Conservation (phyloP, 2,329 filamentous ascomycete species). For the Chaetomium sp. region DNA sequence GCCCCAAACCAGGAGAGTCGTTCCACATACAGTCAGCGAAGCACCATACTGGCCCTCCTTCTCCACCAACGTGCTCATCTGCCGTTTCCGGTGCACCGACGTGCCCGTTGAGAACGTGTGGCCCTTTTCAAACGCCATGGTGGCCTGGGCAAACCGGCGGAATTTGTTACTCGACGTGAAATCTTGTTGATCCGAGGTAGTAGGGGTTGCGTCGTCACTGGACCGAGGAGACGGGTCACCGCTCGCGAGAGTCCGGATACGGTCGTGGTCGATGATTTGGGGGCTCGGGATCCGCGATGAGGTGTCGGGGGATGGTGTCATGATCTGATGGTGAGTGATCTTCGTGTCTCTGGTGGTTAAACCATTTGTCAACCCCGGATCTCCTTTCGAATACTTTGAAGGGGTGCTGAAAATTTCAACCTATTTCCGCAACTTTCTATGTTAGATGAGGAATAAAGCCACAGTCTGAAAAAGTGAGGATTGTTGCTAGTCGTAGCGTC, state of each 20-base stretch:
- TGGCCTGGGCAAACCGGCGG: conserved; percentile 18
- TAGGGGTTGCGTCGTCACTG: conserved; percentile 2
- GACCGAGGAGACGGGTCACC: conserved; percentile 7
- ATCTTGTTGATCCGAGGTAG: not conserved
- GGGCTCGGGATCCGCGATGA: not conserved
- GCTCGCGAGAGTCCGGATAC: conserved; percentile 8
- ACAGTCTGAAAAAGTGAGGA: too few species aligned
- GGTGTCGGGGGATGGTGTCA: not conserved
- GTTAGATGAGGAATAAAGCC: too few species aligned
- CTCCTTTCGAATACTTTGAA: too few species aligned
- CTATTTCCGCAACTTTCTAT: too few species aligned
- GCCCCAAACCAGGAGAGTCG: not conserved
- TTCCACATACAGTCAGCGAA: conserved; percentile 37
- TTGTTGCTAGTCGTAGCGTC: too few species aligned
- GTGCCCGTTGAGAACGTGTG: conserved; percentile 40
- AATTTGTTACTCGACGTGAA: conserved; percentile 9
- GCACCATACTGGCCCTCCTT: conserved; percentile 39
- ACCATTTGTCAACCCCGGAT: too few species aligned
- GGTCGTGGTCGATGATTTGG: conserved; percentile 1
- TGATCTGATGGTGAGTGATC: conserved; percentile 3
- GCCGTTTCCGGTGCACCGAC: conserved; percentile 40
- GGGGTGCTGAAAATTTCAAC: too few species aligned
- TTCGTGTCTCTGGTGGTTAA: not conserved
- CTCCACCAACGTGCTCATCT: conserved; percentile 40
- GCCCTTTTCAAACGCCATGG: conserved; percentile 26